These are phyloP conservation scores for Brassica napus DNA, from an alignment of 345 rosid genomes.

Conservation along the genomic window Da-Ae NC_063443.1:14636001-14636500, in stretches of 20 bases:
- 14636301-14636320: constrained; percentile 10
- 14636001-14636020: constrained; percentile 95
- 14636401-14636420: not conserved
- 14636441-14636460: not conserved
- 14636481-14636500: constrained; percentile 93
- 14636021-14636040: constrained; percentile 93
- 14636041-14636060: constrained; percentile 66
- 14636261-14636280: not conserved
- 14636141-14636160: constrained; percentile 95
- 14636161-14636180: constrained; percentile 95
- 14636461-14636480: constrained; percentile 55
- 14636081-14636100: not conserved
- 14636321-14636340: constrained; percentile 86
- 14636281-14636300: not conserved
- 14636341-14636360: constrained; percentile 70
- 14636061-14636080: not conserved
- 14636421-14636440: not conserved
- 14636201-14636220: constrained; percentile 84
- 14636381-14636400: constrained; percentile 93
- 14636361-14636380: constrained; percentile 94
- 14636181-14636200: constrained; percentile 77
- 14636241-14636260: constrained; percentile 4
- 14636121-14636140: constrained; percentile 26
- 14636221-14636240: constrained; percentile 91
- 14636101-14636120: not conserved